Base-by-base conservation (phyloP, 2,329 filamentous ascomycete species). In the Lasiodiplodia hormozganensis region DNA sequence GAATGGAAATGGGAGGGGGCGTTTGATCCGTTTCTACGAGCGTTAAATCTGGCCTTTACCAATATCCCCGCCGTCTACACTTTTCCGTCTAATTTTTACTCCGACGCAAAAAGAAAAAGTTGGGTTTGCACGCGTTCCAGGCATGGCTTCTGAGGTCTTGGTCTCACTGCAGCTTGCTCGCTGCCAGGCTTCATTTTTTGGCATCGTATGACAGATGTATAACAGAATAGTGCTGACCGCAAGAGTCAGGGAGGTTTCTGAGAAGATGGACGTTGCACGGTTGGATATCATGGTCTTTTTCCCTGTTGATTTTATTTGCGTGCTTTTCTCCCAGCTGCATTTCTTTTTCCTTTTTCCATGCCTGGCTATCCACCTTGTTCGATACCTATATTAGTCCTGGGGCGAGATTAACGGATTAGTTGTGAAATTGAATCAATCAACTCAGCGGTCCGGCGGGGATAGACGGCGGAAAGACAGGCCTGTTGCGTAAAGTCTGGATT, bases 301-400 rank as follows among this genome's bases (percentile, higher is more conserved):
- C 65, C 36, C 38, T 67, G 65, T 67, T 38, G 25, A 67, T 67
- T 49, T 58, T 66, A n/a, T 34, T 54, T 56, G 51, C 47, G 21
- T 47, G 49, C 31, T 28, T 25, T 65, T 43, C n/a, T 38, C 36
- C 16, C 28, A 56, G 23, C 31, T 64, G 49, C 62, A 40, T 65
- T 47, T 47, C 43, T 34, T 54, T 62, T 66, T 62, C 43, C 56
- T 60, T 34, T 12, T 67, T n/a, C 43, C 43, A 34, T 47, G 43
- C 43, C 52, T 67, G 53, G 49, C 36, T 68, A 57, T 54, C 62
- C 54, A 68, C n/a, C 53, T 21, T 34, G 65, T 54, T 62, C 65
- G 65, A 68, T 68, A 68, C 65, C 65, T 67, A 67, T 67, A 34
- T 58, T 67, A 67, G 65, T 60, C 36, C 60, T 67, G 53, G 38